Conservation (phyloP, 2,329 filamentous ascomycete genomes). For the Aureobasidium sp. region DNA sequence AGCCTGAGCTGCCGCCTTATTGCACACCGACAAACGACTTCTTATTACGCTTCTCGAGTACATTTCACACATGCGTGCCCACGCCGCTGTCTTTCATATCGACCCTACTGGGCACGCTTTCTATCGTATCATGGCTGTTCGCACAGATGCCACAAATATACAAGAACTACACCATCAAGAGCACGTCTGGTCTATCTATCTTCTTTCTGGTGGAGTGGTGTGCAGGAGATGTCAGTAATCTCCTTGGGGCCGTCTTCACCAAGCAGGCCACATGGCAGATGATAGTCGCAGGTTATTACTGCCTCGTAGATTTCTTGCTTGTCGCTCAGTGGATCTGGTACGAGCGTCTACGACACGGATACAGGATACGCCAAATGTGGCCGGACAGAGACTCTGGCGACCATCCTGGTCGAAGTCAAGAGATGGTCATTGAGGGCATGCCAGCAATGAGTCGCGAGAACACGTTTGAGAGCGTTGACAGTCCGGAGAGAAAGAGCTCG, state of each 20-base stretch:
- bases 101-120: constrained; percentile 52
- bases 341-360: constrained; percentile 47
- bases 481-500: constrained; percentile 8
- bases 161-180: constrained; percentile 59
- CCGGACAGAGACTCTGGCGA: constrained; percentile 19
- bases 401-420: constrained; percentile 18
- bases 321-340: constrained; percentile 62
- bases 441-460: constrained; percentile 16
- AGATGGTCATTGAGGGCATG: constrained; percentile 29
- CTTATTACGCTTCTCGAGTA: constrained; percentile 50
- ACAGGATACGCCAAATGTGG: constrained; percentile 35
- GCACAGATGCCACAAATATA: constrained; percentile 63
- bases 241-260: constrained; percentile 57
- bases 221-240: constrained; percentile 56
- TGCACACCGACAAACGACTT: constrained; percentile 55
- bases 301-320: constrained; percentile 56
- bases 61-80: constrained; percentile 57
- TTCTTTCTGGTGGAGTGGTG: constrained; percentile 62
- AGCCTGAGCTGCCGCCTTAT: constrained; percentile 46
- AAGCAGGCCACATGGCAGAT: constrained; percentile 61
- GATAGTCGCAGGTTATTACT: constrained; percentile 58
- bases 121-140: constrained; percentile 62
- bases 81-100: constrained; percentile 57
- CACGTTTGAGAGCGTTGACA: constrained; percentile 10
- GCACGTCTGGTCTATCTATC: constrained; percentile 57